Base-by-base conservation (phyloP, 306 rosid species). In the Carpinus viminea region DNA sequence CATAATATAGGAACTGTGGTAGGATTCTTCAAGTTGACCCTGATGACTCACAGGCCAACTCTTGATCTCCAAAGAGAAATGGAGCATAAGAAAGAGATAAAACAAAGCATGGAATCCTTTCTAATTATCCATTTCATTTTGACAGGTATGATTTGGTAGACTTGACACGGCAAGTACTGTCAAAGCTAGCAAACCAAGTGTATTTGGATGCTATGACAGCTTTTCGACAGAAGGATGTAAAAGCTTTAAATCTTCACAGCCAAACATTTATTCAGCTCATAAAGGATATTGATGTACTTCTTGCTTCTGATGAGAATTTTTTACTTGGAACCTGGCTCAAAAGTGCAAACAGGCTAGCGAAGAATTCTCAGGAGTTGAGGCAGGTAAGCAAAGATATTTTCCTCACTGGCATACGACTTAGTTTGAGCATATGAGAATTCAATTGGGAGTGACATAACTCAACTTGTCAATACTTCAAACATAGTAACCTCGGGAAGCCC, bases 111-210 rank as follows among this genome's bases (percentile, higher is more conserved):
- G 43, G 38, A 47, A 47, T 72, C 13, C 31, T 76, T 34, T 2
- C 57, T 76, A 70, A 81, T 60, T 65, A 51, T 47, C 68, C 20
- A 21, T 72, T 55, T 73, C 64, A 74, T 78, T 74, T 65, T 84
- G 52, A 79, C 93, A 94, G 98, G 86, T 94, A 92, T 78, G 98
- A 94, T 83, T 89, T 94, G 85, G 96, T 95, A 79, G 98, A 95
- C 85, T 85, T 95, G 77, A 87, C 98, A 20, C 85, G 97, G 74
- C 98, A 95, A 87, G 98, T 84, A 78, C 86, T 91, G 52, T 93
- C 97, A 50, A 95, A 92, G 88, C 83, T 91, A 43, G 97, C 97
- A 53, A 95, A 95, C 81, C 88, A 91, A 83, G 91, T 74, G 34
- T 92, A 92, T 85, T 68, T 83, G 73, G 60, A 87, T 2, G 91